Base-by-base conservation (phyloP, 192 early-diverging fungal species). In the Helicostylum pulchrum region DNA sequence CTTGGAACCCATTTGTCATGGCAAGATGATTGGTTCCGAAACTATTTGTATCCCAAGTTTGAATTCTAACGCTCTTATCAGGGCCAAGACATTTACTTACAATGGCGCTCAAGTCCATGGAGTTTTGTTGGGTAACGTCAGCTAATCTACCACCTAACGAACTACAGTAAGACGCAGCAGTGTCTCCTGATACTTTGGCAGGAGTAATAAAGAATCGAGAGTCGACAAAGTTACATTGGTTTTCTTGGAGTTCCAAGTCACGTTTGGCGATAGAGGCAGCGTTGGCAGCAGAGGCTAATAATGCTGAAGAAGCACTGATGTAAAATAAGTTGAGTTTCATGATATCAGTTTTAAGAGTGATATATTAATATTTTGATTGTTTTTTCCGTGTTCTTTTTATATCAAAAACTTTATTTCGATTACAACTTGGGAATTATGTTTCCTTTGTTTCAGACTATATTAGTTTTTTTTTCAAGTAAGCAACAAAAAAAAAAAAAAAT, bases 21-120 rank as follows among this genome's bases (percentile, higher is more conserved):
- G 39, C 57, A 20, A 59, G 43, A 6, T 31, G 57, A 23, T 31
- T 43, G 21, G 32, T 14, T 7, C 12, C 3, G 15, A 45, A 59
- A 6, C 20, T 26, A 15, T 59, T 44, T 59, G 19, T 36, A 11
- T 59, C 57, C 57, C 57, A 59, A 4, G 42, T 23, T 17, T 59
- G 20, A 8, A 59, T 23, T 36, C 57, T 39, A 14, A 42, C 57
- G 14, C 20, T 43, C 17, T 45, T 12, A 5, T 20, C 20, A 7
- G 39, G 57, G 15, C 57, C 57, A 17, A 59, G 21, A 23, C 57
- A 59, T 23, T 59, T 20, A 42, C 20, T 8, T 19, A 45, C 20
- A 31, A 44, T 23, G 12, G 20, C 6, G 17, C 17, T 45, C 8
- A 26, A 19, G 21, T 19, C 12, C 17, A 21, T 10, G 4, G 43